Percentiles rank a stretch among this genome's conserved stretches.
phyloP scores from a whole-genome alignment of 2,329 filamentous ascomycete genomes.

The Aspergillus sp. region DNA sequence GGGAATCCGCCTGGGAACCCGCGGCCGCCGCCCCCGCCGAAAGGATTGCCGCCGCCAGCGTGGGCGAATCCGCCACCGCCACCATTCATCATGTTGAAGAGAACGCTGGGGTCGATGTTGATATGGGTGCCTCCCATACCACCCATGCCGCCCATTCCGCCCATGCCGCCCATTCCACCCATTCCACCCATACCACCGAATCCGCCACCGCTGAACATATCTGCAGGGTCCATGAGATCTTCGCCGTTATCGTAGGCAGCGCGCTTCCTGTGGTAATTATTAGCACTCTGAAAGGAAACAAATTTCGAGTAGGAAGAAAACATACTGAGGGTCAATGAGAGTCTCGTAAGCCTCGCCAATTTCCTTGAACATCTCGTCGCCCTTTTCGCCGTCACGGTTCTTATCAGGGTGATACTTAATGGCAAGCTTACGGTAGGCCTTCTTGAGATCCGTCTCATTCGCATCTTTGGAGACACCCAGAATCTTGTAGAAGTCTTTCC shows the following conservation, averaged over 20 bases:
- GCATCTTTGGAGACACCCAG: slow-evolving; percentile 85
- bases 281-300: slow-evolving; percentile 5
- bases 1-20: slow-evolving; percentile 58
- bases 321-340: slow-evolving; percentile 87
- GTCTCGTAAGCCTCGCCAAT: slow-evolving; percentile 96
- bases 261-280: slow-evolving; percentile 64
- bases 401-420: slow-evolving; percentile 97
- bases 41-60: slow-evolving; percentile 48
- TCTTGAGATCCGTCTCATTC: slow-evolving; percentile 83
- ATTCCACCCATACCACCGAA: slow-evolving; percentile 47
- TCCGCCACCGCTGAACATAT: slow-evolving; percentile 72
- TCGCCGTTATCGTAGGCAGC: slow-evolving; percentile 89
- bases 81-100: slow-evolving; percentile 82
- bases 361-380: slow-evolving; percentile 94
- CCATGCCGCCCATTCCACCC: slow-evolving; percentile 56
- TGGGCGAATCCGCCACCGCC: slow-evolving; percentile 54
- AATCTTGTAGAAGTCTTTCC: slow-evolving; percentile 99
- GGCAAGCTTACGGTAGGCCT: slow-evolving; percentile 92
- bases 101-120: slow-evolving; percentile 71
- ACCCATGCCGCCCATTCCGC: slow-evolving; percentile 56
- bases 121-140: slow-evolving; percentile 49
- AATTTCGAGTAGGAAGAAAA: slow-evolving; percentile 25
- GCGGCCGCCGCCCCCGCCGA: slow-evolving; percentile 38
- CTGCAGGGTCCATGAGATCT: slow-evolving; percentile 81
- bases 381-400: slow-evolving; percentile 77